Conservation (phyloP, 176 grass and related monocot species). For the Bothriochloa decipiens region DNA sequence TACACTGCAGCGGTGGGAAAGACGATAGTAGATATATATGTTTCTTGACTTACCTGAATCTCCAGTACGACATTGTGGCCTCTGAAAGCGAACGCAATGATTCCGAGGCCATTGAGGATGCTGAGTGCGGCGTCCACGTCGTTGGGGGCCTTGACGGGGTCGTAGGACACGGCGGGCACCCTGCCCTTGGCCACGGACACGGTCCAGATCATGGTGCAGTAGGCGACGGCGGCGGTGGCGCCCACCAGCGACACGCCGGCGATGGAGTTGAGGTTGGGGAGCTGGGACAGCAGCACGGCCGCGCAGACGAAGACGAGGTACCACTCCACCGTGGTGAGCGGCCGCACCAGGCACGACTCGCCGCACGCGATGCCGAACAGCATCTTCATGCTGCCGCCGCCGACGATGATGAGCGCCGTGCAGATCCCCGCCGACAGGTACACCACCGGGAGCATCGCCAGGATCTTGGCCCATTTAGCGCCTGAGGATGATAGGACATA, state of each 20-base stretch:
- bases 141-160: conserved; percentile 46
- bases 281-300: conserved; percentile 72
- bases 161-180: conserved; percentile 60
- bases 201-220: conserved; percentile 93
- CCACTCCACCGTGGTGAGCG: conserved; percentile 84
- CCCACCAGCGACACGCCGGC: conserved; percentile 80
- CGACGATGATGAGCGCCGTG: conserved; percentile 81
- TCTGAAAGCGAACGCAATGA: conserved; percentile 94
- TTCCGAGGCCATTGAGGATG: conserved; percentile 79
- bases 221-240: conserved; percentile 64
- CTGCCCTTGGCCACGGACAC: conserved; percentile 80
- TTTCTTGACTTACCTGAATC: conserved; percentile 64
- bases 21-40: background rate
- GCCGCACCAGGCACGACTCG: conserved; percentile 45
- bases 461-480: conserved; percentile 62
- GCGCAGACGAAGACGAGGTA: conserved; percentile 89
- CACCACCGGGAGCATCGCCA: conserved; percentile 64
- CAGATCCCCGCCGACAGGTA: conserved; percentile 95
- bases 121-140: conserved; percentile 48
- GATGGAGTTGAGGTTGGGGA: conserved; percentile 98
- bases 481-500: conserved; percentile 40
- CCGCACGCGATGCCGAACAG: conserved; percentile 75
- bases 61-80: conserved; percentile 94
- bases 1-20: background rate
- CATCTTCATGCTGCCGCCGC: conserved; percentile 81